These are phyloP conservation scores for Malassezia nana DNA, from an alignment of 1,284 basidiomycete genomes.

Conservation along the genomic window DNA sequence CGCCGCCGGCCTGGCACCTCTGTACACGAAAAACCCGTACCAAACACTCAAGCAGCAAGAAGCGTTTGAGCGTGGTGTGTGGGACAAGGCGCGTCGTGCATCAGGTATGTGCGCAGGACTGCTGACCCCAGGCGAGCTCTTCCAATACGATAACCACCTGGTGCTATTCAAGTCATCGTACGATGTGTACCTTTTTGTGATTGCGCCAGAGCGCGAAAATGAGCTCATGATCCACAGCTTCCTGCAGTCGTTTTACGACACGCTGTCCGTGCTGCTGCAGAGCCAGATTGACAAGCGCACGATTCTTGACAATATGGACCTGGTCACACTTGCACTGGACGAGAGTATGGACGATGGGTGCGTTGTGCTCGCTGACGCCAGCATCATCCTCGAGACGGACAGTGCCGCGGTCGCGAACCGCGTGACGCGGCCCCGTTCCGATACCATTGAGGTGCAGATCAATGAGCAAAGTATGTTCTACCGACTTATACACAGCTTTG, in stretches of 20 bases:
- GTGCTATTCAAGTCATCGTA: conserved; percentile 85
- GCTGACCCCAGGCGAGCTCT: conserved; percentile 59
- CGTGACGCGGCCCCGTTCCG: conserved; percentile 82
- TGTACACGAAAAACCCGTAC: conserved; percentile 54
- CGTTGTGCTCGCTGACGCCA: conserved; percentile 51
- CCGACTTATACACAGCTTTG: conserved; percentile 26
- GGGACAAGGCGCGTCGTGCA: conserved; percentile 60
- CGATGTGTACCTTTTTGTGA: conserved; percentile 89
- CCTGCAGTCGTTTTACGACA: conserved; percentile 74
- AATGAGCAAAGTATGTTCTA: conserved; percentile 66
- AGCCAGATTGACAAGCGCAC: conserved; percentile 83
- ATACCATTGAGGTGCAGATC: conserved; percentile 91
- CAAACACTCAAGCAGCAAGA: conserved; percentile 80
- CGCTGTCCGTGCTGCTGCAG: conserved; percentile 70
- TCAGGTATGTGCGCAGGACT: conserved; percentile 14
- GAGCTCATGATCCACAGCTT: conserved; percentile 88
- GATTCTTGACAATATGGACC: conserved; percentile 85
- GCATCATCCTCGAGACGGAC: conserved; percentile 95
- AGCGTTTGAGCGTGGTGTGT: conserved; percentile 86
- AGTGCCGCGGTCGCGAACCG: conserved; percentile 85
- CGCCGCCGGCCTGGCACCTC: conserved; percentile 21
- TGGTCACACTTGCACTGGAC: conserved; percentile 84
- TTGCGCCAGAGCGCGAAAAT: conserved; percentile 79
- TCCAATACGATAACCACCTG: conserved; percentile 82
- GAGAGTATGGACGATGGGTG: conserved; percentile 97